phyloP scores from a whole-genome alignment of 169 alveolate species.

The Plasmodium malariae region DNA sequence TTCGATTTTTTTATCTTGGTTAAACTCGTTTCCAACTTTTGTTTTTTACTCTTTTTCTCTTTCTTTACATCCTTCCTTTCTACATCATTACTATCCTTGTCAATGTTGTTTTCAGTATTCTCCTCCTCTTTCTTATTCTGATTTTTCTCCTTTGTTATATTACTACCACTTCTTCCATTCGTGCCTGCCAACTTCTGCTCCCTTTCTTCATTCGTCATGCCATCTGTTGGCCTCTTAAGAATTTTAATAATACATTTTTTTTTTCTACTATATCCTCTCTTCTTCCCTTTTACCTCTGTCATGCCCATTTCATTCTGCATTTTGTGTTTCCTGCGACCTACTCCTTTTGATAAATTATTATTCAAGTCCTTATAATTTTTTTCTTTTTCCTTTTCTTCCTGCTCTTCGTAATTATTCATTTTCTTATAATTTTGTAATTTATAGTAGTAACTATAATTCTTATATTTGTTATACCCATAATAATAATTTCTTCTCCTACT shows the following conservation, averaged over 20 bases:
- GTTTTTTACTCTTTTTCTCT: constrained; percentile 12
- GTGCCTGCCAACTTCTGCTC: neutral
- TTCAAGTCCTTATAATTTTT: neutral
- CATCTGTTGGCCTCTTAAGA: constrained; percentile 47
- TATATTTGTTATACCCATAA: constrained; percentile 30
- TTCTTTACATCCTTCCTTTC: constrained; percentile 10
- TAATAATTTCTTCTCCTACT: constrained; percentile 17
- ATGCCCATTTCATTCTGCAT: neutral
- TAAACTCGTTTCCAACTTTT: neutral
- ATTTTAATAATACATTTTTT: constrained; percentile 43
- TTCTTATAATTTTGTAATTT: constrained; percentile 31
- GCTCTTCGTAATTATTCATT: neutral
- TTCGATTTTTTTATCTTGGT: constrained; percentile 19
- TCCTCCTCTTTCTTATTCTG: neutral
- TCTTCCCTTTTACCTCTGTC: neutral
- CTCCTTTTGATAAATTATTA: neutral
- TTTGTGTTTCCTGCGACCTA: neutral
- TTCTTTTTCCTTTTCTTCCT: neutral
- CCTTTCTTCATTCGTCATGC: neutral
- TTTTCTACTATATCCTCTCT: constrained; percentile 6
- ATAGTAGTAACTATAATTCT: constrained; percentile 14
- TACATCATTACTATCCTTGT: too few species aligned
- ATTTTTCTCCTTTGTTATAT: neutral
- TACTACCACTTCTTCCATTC: neutral
- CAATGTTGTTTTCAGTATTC: neutral